These are phyloP conservation scores for Stachybotrys echinatus DNA, from an alignment of 2,329 filamentous ascomycete species.

Conservation along the genomic window DNA sequence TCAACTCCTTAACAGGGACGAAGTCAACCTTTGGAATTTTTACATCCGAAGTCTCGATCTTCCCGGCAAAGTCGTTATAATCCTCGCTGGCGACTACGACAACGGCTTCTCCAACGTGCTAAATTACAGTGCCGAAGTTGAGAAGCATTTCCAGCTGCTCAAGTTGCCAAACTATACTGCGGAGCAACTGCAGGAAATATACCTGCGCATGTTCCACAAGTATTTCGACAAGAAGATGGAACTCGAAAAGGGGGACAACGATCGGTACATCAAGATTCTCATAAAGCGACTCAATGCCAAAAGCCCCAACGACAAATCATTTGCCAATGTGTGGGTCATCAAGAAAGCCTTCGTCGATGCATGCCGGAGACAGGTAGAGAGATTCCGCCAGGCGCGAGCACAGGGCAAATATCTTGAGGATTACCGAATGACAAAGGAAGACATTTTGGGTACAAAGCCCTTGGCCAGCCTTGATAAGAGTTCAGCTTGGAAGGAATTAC, in stretches of 20 bases:
- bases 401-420: slow-evolving; percentile 17
- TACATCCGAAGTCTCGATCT: slow-evolving; percentile 18
- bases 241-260: slow-evolving; percentile 51
- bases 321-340: slow-evolving; percentile 65
- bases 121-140: slow-evolving; percentile 38
- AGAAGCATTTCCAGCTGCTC: slow-evolving; percentile 29
- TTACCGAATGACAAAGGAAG: slow-evolving; percentile 47
- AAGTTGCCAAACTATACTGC: slow-evolving; percentile 64
- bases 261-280: slow-evolving; percentile 59
- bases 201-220: slow-evolving; percentile 47
- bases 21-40: slow-evolving; percentile 21
- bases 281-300: slow-evolving; percentile 51
- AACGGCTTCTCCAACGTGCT: slow-evolving; percentile 60
- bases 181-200: slow-evolving; percentile 54
- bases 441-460: slow-evolving; percentile 65
- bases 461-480: slow-evolving; percentile 44
- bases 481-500: slow-evolving; percentile 52
- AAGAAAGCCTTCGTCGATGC: slow-evolving; percentile 49
- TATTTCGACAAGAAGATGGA: slow-evolving; percentile 52
- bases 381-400: slow-evolving; percentile 37
- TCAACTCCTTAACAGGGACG: slow-evolving; percentile 19
- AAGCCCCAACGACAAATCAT: slow-evolving; percentile 56
- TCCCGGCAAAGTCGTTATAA: slow-evolving; percentile 19
- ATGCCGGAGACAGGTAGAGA: slow-evolving; percentile 51
- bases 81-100: slow-evolving; percentile 20